Conservation (phyloP, 768 basidiomycete genomes). For the Kwoniella pini region DNA sequence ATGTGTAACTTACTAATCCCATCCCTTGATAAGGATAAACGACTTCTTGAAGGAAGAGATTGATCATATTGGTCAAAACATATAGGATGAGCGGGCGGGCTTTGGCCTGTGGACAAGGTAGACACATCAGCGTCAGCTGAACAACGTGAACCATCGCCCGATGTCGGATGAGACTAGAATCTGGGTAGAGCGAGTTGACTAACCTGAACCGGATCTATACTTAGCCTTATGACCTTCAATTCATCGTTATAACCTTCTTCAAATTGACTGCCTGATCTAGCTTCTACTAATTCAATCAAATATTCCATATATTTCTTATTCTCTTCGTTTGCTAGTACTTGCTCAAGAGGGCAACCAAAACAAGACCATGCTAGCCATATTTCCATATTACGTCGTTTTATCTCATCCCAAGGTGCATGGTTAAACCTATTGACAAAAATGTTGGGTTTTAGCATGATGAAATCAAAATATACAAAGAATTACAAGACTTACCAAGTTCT, state of each 20-base stretch:
- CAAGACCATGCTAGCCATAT: conserved; percentile 83
- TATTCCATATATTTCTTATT: conserved; percentile 62
- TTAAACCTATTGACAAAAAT: conserved; percentile 63
- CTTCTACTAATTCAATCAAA: conserved; percentile 67
- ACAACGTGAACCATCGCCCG: too few relatives aligned
- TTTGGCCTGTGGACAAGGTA: conserved; percentile 28
- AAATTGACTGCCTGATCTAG: conserved; percentile 68
- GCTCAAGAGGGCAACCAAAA: conserved; percentile 68
- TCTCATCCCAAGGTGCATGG: conserved; percentile 70
- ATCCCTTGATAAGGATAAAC: conserved; percentile 48
- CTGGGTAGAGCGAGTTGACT: too few relatives aligned
- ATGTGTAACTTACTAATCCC: conserved; percentile 61
- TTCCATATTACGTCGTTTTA: conserved; percentile 65
- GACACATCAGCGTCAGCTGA: background rate
- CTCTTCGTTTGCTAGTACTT: conserved; percentile 59
- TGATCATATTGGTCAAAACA: conserved; percentile 33
- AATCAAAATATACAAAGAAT: background rate
- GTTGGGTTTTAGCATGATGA: background rate
- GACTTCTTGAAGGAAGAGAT: conserved; percentile 32
- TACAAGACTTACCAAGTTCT: conserved; percentile 48
- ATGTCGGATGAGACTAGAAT: too few relatives aligned
- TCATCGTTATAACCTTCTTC: conserved; percentile 63
- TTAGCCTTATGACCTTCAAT: conserved; percentile 65
- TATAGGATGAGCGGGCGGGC: conserved; percentile 61
- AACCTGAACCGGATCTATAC: conserved; percentile 74